phyloP scores from a whole-genome alignment of 1,284 basidiomycete species.

The Malassezia vespertilionis region DNA sequence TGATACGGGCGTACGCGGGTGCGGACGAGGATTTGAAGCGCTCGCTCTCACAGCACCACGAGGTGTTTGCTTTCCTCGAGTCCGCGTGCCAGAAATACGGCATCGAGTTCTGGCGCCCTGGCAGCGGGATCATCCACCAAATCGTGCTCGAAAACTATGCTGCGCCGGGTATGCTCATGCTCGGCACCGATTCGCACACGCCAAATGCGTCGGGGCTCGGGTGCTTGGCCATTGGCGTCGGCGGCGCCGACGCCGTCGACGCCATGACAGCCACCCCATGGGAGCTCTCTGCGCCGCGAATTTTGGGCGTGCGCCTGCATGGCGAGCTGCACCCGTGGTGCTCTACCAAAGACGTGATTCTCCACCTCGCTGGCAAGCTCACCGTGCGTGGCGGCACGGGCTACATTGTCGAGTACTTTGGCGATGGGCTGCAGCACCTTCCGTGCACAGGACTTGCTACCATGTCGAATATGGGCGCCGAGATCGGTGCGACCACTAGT shows the following conservation, averaged over 20 bases:
- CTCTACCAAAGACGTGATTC: slow-evolving; percentile 90
- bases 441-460: slow-evolving; percentile 93
- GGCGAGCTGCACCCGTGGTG: slow-evolving; percentile 83
- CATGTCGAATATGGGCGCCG: slow-evolving; percentile 96
- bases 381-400: slow-evolving; percentile 96
- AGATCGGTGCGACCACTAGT: slow-evolving; percentile 95
- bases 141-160: slow-evolving; percentile 95
- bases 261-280: slow-evolving; percentile 96
- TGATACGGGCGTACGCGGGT: slow-evolving; percentile 56
- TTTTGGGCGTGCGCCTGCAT: slow-evolving; percentile 70
- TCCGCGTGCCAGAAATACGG: slow-evolving; percentile 89
- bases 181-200: slow-evolving; percentile 79
- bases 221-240: slow-evolving; percentile 95
- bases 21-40: slow-evolving; percentile 70
- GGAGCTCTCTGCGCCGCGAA: slow-evolving; percentile 88
- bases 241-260: slow-evolving; percentile 96
- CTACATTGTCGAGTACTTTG: slow-evolving; percentile 91
- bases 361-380: slow-evolving; percentile 84
- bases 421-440: slow-evolving; percentile 77
- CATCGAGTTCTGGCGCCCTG: slow-evolving; percentile 76
- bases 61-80: slow-evolving; percentile 95
- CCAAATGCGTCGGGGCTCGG: slow-evolving; percentile 96
- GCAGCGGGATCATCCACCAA: slow-evolving; percentile 77
- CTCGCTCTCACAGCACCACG: slow-evolving; percentile 78
- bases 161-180: slow-evolving; percentile 57